These are phyloP conservation scores for Helianthus tuberosus DNA, from an alignment of 129 eudicot species.

Conservation along the genomic window DNA sequence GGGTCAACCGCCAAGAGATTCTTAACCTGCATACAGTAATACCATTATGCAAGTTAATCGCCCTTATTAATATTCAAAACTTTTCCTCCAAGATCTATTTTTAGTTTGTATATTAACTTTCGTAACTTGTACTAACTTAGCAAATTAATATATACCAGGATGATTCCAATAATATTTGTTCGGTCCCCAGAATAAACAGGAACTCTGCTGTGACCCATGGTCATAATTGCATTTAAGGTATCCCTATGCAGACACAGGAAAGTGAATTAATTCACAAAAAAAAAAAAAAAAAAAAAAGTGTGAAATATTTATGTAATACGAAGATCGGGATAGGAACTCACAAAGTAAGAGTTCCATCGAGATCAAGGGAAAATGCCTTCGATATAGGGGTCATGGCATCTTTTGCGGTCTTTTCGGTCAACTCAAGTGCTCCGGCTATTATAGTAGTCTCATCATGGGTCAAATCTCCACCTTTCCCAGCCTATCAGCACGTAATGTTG, in stretches of 20 bases:
- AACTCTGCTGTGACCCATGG: constrained; percentile 98
- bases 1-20: constrained; percentile 90
- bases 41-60: constrained; percentile 4
- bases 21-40: constrained; percentile 67
- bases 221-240: constrained; percentile 89
- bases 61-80: not conserved
- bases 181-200: constrained; percentile 78
- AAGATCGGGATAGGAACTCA: constrained; percentile 48
- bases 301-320: constrained; percentile 5
- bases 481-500: constrained; percentile 47
- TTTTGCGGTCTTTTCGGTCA: constrained; percentile 93
- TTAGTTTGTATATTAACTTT: too few relatives aligned
- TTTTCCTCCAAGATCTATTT: too few relatives aligned
- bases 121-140: not conserved
- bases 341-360: constrained; percentile 97
- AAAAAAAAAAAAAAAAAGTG: not conserved
- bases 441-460: constrained; percentile 99
- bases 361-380: constrained; percentile 98
- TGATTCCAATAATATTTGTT: constrained; percentile 80
- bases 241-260: constrained; percentile 61
- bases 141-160: constrained; percentile 60
- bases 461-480: constrained; percentile 98
- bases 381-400: constrained; percentile 99
- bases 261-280: constrained; percentile 11
- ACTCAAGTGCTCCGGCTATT: constrained; percentile 92